Conservation (phyloP, 148 eudicot genomes). For the Silene uniflora region DNA sequence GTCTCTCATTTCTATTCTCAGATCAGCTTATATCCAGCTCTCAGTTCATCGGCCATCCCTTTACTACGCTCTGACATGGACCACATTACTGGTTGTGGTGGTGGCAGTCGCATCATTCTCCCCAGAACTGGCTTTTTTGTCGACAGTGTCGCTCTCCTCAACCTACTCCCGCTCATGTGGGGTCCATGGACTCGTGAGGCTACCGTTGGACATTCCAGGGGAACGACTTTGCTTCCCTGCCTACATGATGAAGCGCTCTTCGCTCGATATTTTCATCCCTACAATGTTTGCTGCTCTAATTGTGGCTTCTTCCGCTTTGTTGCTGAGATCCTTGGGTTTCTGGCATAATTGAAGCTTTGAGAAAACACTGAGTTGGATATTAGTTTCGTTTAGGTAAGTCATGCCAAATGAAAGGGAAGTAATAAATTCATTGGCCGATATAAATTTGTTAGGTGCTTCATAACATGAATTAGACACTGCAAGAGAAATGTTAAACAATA, state of each 20-base stretch:
- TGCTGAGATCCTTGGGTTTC: constrained; percentile 31
- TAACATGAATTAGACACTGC: background rate
- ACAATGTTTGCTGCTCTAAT: constrained; percentile 35
- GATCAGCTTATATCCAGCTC: constrained; percentile 14
- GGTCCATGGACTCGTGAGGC: constrained; percentile 28
- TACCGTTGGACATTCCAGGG: constrained; percentile 36
- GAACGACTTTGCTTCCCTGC: constrained; percentile 38
- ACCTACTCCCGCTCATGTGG: constrained; percentile 23
- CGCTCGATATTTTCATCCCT: constrained; percentile 33
- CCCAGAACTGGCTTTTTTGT: constrained; percentile 34
- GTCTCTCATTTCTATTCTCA: constrained; percentile 14
- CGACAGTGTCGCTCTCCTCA: constrained; percentile 24
- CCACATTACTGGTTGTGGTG: constrained; percentile 24
- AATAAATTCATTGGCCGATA: no score
- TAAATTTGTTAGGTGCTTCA: background rate
- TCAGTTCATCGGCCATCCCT: constrained; percentile 9
- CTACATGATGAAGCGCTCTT: constrained; percentile 31
- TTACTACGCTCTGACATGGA: constrained; percentile 28
- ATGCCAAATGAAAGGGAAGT: constrained; percentile 18
- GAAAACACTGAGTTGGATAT: constrained; percentile 3
- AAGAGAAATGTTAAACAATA: no score
- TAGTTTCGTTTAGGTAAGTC: constrained; percentile 20
- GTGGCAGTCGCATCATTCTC: constrained; percentile 36
- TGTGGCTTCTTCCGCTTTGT: constrained; percentile 35
- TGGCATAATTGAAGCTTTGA: constrained; percentile 13